phyloP scores from a whole-genome alignment of 495 filamentous ascomycete genomes.

The Neurospora sp. region DNA sequence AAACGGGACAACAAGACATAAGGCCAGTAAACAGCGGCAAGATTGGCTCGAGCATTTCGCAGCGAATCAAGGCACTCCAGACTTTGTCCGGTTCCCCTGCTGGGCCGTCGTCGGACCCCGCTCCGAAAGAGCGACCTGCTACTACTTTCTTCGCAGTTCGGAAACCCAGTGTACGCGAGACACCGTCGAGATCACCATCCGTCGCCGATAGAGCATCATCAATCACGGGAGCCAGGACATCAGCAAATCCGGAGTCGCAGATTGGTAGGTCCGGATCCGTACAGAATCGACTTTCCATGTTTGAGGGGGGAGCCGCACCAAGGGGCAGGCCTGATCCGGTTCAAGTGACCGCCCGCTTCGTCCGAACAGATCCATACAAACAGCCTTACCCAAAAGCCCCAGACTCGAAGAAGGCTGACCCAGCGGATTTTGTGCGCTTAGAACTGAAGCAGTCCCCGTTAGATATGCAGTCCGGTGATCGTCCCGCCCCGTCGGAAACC shows the following conservation, averaged over 20 bases:
- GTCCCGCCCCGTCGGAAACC: slow-evolving; percentile 1
- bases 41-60: slow-evolving; percentile 78
- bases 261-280: slow-evolving; percentile 34
- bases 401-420: slow-evolving; percentile 22
- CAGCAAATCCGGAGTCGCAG: slow-evolving; percentile 27
- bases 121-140: slow-evolving; percentile 23
- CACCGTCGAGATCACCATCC: slow-evolving; percentile 33
- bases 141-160: slow-evolving; percentile 45
- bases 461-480: slow-evolving; percentile 48
- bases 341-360: slow-evolving; percentile 70
- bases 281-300: slow-evolving; percentile 36
- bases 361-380: slow-evolving; percentile 43
- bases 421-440: slow-evolving; percentile 34
- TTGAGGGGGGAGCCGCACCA: slow-evolving; percentile 30
- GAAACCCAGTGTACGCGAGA: slow-evolving; percentile 30
- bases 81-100: slow-evolving; percentile 46
- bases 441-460: slow-evolving; percentile 63
- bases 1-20: slow-evolving; percentile 37
- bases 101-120: slow-evolving; percentile 15
- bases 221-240: slow-evolving; percentile 19
- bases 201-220: slow-evolving; percentile 34
- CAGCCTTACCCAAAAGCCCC: slow-evolving; percentile 36
- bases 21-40: slow-evolving; percentile 61
- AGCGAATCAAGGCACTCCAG: slow-evolving; percentile 80
- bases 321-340: slow-evolving; percentile 54